Conservation (phyloP, 441 rosid genomes). For the Euphorbia celastroides region DNA sequence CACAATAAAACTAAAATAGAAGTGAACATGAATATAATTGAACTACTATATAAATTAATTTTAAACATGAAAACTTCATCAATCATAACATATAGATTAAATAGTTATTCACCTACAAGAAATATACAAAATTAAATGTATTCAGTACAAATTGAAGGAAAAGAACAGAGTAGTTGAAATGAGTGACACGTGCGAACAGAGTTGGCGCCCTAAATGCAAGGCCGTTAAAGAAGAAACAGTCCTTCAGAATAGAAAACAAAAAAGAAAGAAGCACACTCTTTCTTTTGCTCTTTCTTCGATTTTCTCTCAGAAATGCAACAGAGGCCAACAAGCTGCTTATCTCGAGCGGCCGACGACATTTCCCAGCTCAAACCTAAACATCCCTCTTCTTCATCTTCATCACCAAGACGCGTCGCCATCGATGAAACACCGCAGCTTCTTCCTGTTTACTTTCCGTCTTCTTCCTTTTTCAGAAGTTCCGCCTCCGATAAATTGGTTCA, state of each 20-base stretch:
- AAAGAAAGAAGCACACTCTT: background rate
- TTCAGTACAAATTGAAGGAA: too few relatives aligned
- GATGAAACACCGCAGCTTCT: conserved; percentile 23
- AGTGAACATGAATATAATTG: too few relatives aligned
- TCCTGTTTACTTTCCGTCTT: conserved; percentile 29
- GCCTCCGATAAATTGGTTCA: conserved; percentile 37
- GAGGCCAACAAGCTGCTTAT: conserved; percentile 17
- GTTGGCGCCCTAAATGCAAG: conserved; percentile 1
- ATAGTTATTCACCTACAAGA: too few relatives aligned
- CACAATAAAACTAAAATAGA: too few relatives aligned
- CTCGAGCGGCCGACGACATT: conserved; percentile 13
- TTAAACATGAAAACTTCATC: too few relatives aligned
- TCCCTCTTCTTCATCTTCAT: background rate
- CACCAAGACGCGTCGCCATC: background rate
- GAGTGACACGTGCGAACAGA: background rate
- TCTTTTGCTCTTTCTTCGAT: background rate
- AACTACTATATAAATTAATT: too few relatives aligned
- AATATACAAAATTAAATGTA: too few relatives aligned
- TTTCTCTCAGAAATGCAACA: conserved; percentile 13
- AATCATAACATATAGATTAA: too few relatives aligned
- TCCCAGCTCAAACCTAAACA: background rate
- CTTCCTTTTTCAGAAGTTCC: conserved; percentile 18
- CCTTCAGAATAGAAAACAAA: background rate
- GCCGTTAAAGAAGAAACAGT: background rate
- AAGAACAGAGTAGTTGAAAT: too few relatives aligned